phyloP scores from a whole-genome alignment of 306 rosid genomes.

The Calophaca sinica region DNA sequence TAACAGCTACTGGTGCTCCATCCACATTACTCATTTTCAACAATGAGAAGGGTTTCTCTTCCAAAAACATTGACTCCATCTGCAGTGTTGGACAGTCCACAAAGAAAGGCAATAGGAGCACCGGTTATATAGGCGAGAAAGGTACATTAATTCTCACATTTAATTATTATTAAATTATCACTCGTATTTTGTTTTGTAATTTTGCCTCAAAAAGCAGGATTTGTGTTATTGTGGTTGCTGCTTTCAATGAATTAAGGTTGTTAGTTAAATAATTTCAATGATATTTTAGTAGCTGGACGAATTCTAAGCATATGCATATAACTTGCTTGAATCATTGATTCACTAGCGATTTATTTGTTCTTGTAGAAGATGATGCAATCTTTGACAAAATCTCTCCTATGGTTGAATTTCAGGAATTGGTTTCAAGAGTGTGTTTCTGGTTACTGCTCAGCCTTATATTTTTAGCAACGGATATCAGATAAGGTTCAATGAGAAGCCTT shows the following conservation, averaged over 20 bases:
- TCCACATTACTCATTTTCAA: conserved; percentile 72
- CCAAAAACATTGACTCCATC: conserved; percentile 66
- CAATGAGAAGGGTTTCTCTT: conserved; percentile 78
- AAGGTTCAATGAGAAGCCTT: conserved; percentile 72
- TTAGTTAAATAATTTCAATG: conserved; percentile 1
- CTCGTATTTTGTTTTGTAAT: too few relatives aligned
- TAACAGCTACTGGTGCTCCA: conserved; percentile 69
- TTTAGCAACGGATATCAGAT: conserved; percentile 87
- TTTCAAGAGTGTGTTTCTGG: conserved; percentile 89
- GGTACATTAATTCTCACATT: conserved; percentile 45
- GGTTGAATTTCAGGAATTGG: conserved; percentile 76
- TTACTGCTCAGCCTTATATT: conserved; percentile 70
- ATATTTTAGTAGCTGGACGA: neutral
- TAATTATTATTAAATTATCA: too few relatives aligned
- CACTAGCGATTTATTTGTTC: too few relatives aligned
- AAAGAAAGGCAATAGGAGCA: conserved; percentile 67
- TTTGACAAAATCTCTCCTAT: conserved; percentile 25
- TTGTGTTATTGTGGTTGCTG: neutral
- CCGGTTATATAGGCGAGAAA: conserved; percentile 87
- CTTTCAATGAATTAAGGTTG: neutral
- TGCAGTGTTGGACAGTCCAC: conserved; percentile 86
- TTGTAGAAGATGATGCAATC: neutral
- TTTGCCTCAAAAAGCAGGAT: too few relatives aligned
- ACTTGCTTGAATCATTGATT: too few relatives aligned
- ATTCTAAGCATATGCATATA: neutral